phyloP scores from a whole-genome alignment of 768 basidiomycete species.

The Lactarius psammicola region DNA sequence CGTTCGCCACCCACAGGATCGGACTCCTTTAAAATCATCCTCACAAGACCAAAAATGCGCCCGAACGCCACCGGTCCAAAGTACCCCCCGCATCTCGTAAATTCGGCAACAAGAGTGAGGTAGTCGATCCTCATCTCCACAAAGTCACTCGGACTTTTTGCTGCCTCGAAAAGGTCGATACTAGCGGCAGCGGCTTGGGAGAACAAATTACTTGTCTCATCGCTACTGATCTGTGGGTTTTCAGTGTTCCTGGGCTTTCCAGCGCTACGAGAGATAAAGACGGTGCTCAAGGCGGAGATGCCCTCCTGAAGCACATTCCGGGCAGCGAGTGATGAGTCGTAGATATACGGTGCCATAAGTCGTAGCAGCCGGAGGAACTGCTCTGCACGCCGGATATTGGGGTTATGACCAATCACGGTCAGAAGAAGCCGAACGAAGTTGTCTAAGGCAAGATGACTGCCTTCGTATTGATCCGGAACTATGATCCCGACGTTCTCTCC shows the following conservation, averaged over 20 bases:
- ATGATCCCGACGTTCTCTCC: constrained; percentile 34
- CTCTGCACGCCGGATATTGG: constrained; percentile 62
- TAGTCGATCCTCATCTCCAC: constrained; percentile 64
- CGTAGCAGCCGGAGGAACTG: constrained; percentile 65
- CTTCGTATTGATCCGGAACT: constrained; percentile 60
- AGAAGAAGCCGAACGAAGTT: constrained; percentile 70
- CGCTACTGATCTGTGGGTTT: constrained; percentile 32
- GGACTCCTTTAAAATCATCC: constrained; percentile 54
- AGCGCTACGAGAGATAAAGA: constrained; percentile 47
- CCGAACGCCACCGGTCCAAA: constrained; percentile 42
- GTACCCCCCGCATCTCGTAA: constrained; percentile 50
- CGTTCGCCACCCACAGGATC: constrained; percentile 39
- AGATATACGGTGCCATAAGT: constrained; percentile 54
- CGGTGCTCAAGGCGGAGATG: constrained; percentile 60
- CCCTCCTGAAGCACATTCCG: constrained; percentile 62
- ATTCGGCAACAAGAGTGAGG: constrained; percentile 51
- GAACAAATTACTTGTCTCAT: constrained; percentile 29
- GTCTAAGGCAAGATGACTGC: constrained; percentile 54
- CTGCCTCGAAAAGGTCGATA: constrained; percentile 43
- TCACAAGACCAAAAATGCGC: constrained; percentile 55
- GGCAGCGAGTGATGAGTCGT: constrained; percentile 52
- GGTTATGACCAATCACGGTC: constrained; percentile 77
- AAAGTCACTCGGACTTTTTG: constrained; percentile 52
- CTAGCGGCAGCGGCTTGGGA: constrained; percentile 31
- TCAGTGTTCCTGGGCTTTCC: constrained; percentile 48